phyloP scores from a whole-genome alignment of 176 grass and related monocot genomes.

The Hyparrhenia diplandra region DNA sequence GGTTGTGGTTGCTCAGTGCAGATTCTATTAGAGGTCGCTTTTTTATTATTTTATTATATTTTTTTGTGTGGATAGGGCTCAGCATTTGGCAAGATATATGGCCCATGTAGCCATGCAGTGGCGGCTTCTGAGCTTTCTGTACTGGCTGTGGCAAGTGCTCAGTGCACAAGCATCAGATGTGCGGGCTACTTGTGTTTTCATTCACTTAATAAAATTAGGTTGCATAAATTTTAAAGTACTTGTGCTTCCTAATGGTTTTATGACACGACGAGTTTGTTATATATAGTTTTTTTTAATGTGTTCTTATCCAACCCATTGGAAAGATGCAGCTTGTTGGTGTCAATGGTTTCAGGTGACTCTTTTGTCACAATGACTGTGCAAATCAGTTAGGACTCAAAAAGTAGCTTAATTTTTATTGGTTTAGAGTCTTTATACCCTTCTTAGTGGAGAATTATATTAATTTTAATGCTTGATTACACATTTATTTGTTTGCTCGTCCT shows the following conservation, averaged over 20 bases:
- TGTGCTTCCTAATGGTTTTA: conserved; percentile 21
- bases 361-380: neutral
- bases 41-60: neutral
- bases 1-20: conserved; percentile 15
- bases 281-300: neutral
- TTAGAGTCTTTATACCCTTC: neutral
- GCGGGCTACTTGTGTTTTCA: neutral
- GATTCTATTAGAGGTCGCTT: neutral
- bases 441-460: neutral
- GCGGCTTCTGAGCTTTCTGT: conserved; percentile 15
- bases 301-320: neutral
- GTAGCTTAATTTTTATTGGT: neutral
- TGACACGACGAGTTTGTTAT: neutral
- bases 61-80: neutral
- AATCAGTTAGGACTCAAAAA: neutral
- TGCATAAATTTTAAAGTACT: neutral
- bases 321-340: conserved; percentile 29
- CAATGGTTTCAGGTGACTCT: neutral
- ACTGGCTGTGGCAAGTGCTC: neutral
- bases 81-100: neutral
- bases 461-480: neutral
- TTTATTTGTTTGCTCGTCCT: neutral
- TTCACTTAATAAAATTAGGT: neutral
- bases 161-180: too few relatives aligned
- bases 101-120: conserved; percentile 8